Conservation (phyloP, 768 basidiomycete species). For the Gloeopeniophorella convolvens region DNA sequence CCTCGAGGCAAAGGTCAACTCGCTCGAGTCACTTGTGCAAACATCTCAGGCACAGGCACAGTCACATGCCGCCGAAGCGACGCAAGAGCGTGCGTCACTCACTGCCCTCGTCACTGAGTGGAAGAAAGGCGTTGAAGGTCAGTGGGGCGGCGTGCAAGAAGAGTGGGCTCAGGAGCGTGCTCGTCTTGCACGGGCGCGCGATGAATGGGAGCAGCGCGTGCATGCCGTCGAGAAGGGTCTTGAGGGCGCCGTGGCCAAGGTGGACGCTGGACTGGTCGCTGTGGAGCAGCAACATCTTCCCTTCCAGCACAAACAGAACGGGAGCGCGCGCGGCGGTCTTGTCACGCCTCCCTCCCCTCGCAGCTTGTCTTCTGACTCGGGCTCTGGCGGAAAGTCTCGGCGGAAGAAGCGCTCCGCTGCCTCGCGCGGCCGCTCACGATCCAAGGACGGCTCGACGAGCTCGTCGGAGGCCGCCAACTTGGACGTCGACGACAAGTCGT, state of each 20-base stretch:
- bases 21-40: conserved; percentile 64
- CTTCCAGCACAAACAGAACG: conserved; percentile 24
- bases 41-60: conserved; percentile 37
- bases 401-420: conserved; percentile 17
- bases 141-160: conserved; percentile 70
- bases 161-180: conserved; percentile 81
- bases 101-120: conserved; percentile 57
- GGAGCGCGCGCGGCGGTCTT: conserved; percentile 41
- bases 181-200: conserved; percentile 60
- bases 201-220: conserved; percentile 73
- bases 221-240: conserved; percentile 47
- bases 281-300: conserved; percentile 30
- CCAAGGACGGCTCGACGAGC: conserved; percentile 20
- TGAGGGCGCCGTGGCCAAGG: conserved; percentile 37
- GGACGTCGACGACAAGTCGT: conserved; percentile 19
- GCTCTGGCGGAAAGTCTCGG: conserved; percentile 16
- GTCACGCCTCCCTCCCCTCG: conserved; percentile 75
- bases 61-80: conserved; percentile 29
- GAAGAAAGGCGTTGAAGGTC: conserved; percentile 73
- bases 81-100: conserved; percentile 42
- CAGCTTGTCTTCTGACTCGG: conserved; percentile 59
- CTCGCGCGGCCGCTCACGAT: conserved; percentile 19
- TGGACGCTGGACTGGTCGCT: conserved; percentile 30
- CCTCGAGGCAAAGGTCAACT: conserved; percentile 60
- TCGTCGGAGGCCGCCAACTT: conserved; percentile 17